Conservation (phyloP, 352 stramenopile species). For the Globisporangium sylvaticum region DNA sequence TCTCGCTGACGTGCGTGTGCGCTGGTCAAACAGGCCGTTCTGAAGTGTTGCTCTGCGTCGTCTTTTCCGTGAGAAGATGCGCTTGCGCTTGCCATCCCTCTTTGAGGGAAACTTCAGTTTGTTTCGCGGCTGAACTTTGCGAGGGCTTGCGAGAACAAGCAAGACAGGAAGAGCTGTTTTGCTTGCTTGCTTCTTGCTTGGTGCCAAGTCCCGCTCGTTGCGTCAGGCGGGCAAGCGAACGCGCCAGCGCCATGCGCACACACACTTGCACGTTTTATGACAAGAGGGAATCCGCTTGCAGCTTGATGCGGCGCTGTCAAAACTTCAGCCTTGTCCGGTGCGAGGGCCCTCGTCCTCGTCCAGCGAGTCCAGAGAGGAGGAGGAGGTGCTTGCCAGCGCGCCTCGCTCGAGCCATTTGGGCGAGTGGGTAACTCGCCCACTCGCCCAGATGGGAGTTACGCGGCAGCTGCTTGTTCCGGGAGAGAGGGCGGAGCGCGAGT, state of each 20-base stretch:
- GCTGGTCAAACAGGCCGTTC: background rate
- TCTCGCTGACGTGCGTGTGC: background rate
- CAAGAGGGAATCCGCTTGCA: background rate
- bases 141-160: background rate
- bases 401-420: no score
- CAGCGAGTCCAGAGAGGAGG: no score
- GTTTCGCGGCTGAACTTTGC: slow-evolving; percentile 7
- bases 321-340: slow-evolving; percentile 7
- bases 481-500: no score
- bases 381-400: no score
- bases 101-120: slow-evolving; percentile 12
- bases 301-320: slow-evolving; percentile 9
- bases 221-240: background rate
- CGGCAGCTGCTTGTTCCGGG: no score
- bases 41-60: background rate
- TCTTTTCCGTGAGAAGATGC: slow-evolving; percentile 1
- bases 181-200: background rate
- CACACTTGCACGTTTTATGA: slow-evolving; percentile 1
- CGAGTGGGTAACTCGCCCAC: no score
- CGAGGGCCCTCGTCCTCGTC: no score
- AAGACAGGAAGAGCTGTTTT: background rate
- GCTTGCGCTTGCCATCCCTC: background rate
- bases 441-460: slow-evolving; percentile 4
- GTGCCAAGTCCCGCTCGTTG: background rate
- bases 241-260: background rate